Conservation (phyloP, 768 basidiomycete species). For the Boletus huronensis region DNA sequence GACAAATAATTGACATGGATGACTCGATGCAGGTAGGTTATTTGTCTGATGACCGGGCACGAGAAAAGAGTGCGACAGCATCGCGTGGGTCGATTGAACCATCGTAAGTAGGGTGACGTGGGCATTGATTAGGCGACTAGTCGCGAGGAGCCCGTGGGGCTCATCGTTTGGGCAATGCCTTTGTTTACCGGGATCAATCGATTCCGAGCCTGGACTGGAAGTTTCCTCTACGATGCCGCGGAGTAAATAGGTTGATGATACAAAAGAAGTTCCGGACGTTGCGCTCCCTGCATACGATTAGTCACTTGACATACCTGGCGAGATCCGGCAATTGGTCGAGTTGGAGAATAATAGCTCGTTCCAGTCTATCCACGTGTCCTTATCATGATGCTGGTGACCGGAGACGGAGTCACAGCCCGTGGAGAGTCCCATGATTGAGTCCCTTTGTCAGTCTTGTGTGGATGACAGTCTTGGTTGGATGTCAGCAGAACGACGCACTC, state of each 20-base stretch:
- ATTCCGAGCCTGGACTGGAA: background rate
- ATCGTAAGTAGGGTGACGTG: background rate
- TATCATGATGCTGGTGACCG: background rate
- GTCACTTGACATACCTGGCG: slow-evolving; percentile 3
- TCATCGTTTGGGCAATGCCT: background rate
- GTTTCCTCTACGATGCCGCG: slow-evolving; percentile 6
- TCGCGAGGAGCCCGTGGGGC: background rate
- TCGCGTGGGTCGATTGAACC: background rate
- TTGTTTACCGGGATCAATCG: slow-evolving; percentile 8
- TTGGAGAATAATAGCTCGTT: background rate
- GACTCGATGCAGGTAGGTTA: background rate
- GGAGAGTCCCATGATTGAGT: background rate
- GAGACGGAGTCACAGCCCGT: background rate
- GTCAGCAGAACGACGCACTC: background rate
- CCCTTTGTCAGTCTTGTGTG: background rate
- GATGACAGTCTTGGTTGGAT: background rate
- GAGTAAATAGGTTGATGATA: background rate
- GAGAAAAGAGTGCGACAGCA: background rate
- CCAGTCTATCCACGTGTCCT: slow-evolving; percentile 2
- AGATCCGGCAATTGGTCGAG: slow-evolving; percentile 10
- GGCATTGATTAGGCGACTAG: background rate
- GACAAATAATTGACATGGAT: background rate
- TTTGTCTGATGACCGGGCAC: slow-evolving; percentile 1
- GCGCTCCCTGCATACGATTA: background rate
- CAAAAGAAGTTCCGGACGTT: slow-evolving; percentile 12